Conservation (phyloP, 306 rosid species). For the Cucumis cinereus region DNA sequence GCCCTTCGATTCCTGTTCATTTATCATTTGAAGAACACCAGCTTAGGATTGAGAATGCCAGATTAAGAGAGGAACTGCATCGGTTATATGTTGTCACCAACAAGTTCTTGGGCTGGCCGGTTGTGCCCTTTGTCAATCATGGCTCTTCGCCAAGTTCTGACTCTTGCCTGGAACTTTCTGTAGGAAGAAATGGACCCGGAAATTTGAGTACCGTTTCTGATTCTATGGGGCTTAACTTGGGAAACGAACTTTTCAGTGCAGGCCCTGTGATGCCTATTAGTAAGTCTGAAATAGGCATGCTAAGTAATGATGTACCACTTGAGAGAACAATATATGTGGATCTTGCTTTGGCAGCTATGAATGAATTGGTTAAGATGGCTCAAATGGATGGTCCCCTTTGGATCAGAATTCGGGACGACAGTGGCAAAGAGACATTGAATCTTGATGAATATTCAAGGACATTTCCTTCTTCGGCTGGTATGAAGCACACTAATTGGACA, state of each 20-base stretch:
- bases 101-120: constrained; percentile 57
- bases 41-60: constrained; percentile 64
- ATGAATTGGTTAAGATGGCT: constrained; percentile 60
- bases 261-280: constrained; percentile 18
- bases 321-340: constrained; percentile 37
- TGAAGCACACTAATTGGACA: constrained; percentile 31
- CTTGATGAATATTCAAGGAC: constrained; percentile 49
- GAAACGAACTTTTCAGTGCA: constrained; percentile 30
- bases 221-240: constrained; percentile 52
- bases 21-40: constrained; percentile 73
- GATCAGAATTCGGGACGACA: constrained; percentile 42
- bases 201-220: constrained; percentile 21
- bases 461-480: constrained; percentile 27
- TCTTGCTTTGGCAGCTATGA: constrained; percentile 65
- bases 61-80: constrained; percentile 55
- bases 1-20: constrained; percentile 71
- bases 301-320: constrained; percentile 23
- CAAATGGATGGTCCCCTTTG: constrained; percentile 48
- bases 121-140: constrained; percentile 32
- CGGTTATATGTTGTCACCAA: constrained; percentile 39
- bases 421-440: constrained; percentile 43
- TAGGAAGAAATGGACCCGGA: constrained; percentile 52
- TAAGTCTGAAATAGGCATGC: constrained; percentile 26
- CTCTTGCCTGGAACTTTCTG: constrained; percentile 45
- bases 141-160: constrained; percentile 20